Base-by-base conservation (phyloP, 176 grass and related monocot genomes). In the Zizania latifolia region DNA sequence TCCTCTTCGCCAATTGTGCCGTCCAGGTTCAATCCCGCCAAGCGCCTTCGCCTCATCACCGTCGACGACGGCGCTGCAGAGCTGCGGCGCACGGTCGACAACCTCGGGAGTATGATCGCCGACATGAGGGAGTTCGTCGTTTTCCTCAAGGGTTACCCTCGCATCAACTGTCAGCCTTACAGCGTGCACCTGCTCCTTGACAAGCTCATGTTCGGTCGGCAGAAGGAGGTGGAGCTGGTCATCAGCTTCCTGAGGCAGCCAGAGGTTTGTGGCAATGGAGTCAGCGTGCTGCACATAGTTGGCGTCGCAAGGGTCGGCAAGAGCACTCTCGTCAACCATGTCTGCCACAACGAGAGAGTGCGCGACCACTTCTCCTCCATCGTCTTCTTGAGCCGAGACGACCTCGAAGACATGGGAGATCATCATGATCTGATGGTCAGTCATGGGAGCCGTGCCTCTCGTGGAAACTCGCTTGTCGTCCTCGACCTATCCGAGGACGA, bases 261-360 rank as follows among this genome's bases (percentile, higher is more conserved):
- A 4, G 38, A 45, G 1, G 16, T 1, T 6, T 0, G 8, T 0
- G 24, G 39, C 33, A 0, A 1, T 14, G 21, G 27, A 2, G 14
- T 14, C 14, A 53, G 30, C 22, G 81, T 83, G 62, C 81, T 83
- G 34, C 71, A 63, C 2, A 41, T 83, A 0, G 26, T 83, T 0
- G 81, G 72, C 10, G 30, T 4, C 0, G 8, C 64, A 2, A 77
- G 72, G 34, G 31, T 81, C 21, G 87, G 87, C 6, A 89, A 85
- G 82, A 89, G 71, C 65, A 89, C 75, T 0, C 82, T 89, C 8
- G 77, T 67, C 5, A 57, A 85, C 19, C 77, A 89, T 33, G 69
- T 78, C 6, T 89, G 72, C 44, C 15, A 64, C 0, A 77, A 89
- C 65, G 45, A 79, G 17, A 85, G 66, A 65, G 82, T 89, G 44